These are phyloP conservation scores for Neonectria neomacrospora DNA, from an alignment of 2,329 filamentous ascomycete species.

Conservation along the genomic window DNA sequence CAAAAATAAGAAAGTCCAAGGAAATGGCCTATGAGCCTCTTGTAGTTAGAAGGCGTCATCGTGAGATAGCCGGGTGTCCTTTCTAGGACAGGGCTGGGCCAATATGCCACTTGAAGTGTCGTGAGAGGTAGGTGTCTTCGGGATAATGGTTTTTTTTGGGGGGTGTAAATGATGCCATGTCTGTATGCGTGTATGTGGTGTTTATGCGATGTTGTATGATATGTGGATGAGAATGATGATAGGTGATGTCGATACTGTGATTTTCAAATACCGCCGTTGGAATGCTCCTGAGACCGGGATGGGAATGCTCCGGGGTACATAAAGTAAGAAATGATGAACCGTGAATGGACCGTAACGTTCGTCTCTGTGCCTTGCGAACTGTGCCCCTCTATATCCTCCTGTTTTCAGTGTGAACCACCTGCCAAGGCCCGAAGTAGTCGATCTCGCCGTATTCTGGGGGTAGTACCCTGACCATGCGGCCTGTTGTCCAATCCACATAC, in stretches of 20 bases:
- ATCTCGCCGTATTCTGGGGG: constrained; percentile 66
- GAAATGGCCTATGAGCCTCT: constrained; percentile 6
- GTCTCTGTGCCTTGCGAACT: constrained; percentile 16
- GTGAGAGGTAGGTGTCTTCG: neutral
- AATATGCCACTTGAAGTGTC: neutral
- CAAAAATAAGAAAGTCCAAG: constrained; percentile 28
- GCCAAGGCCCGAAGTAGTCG: constrained; percentile 61
- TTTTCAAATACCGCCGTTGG: constrained; percentile 10
- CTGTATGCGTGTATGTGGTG: neutral
- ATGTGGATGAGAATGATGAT: constrained; percentile 4
- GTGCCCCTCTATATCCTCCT: constrained; percentile 51
- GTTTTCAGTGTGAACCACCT: constrained; percentile 62
- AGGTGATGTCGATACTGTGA: constrained; percentile 10
- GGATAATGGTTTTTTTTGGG: neutral
- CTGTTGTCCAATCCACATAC: constrained; percentile 69
- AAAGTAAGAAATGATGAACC: constrained; percentile 15
- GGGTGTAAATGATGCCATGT: neutral
- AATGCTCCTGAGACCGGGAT: constrained; percentile 19
- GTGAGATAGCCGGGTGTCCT: neutral
- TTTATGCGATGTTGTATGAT: neutral
- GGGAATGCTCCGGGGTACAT: constrained; percentile 10
- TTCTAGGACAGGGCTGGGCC: neutral
- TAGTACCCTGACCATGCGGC: constrained; percentile 63
- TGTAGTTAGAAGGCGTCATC: constrained; percentile 8
- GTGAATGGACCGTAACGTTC: constrained; percentile 15